phyloP scores from a whole-genome alignment of 169 alveolate species.

The Perkinsus olseni region DNA sequence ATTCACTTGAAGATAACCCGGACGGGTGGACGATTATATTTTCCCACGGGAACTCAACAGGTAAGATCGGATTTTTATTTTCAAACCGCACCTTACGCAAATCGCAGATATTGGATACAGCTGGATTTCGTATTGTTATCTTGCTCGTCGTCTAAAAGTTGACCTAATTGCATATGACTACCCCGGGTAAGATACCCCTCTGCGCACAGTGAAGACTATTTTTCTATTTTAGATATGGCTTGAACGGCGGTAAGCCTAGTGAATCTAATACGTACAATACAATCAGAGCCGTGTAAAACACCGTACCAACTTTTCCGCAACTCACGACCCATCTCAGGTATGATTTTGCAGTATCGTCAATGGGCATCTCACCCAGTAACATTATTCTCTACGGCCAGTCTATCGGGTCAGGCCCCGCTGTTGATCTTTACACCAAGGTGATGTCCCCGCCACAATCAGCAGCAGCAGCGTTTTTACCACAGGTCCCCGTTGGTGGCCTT shows the following conservation, averaged over 20 bases:
- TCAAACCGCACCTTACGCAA: neutral
- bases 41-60: slow-evolving; percentile 50
- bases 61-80: neutral
- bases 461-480: neutral
- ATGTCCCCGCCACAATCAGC: neutral
- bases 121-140: slow-evolving; percentile 18
- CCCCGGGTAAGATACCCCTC: slow-evolving; percentile 24
- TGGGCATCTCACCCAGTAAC: slow-evolving; percentile 3
- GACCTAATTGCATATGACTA: slow-evolving; percentile 41
- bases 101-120: slow-evolving; percentile 30
- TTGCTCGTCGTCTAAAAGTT: slow-evolving; percentile 17
- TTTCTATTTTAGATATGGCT: slow-evolving; percentile 19
- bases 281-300: slow-evolving; percentile 18
- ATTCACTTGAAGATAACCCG: neutral
- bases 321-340: neutral
- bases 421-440: slow-evolving; percentile 10
- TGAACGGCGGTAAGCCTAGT: slow-evolving; percentile 29
- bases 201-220: neutral
- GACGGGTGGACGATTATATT: slow-evolving; percentile 32
- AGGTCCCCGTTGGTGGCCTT: slow-evolving; percentile 37
- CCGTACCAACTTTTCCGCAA: neutral
- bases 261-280: slow-evolving; percentile 24
- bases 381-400: slow-evolving; percentile 41
- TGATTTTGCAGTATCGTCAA: slow-evolving; percentile 2
- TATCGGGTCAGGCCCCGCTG: slow-evolving; percentile 47